Percentiles rank a stretch among this genome's conserved stretches.
phyloP scores from a whole-genome alignment of 176 grass and related monocot genomes.

The Urochloa ruziziensis region DNA sequence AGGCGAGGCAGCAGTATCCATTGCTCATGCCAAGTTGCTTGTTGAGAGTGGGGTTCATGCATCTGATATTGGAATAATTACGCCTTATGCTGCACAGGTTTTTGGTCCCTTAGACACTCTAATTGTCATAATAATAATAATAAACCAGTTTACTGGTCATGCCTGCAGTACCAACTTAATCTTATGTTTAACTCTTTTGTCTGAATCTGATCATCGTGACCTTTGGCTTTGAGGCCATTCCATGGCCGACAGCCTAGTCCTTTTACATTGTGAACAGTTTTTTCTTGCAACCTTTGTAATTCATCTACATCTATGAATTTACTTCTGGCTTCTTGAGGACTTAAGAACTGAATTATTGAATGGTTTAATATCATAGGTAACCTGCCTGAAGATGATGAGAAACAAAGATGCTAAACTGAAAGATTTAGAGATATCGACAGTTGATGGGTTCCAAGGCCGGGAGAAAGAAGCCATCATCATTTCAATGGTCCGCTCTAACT shows the following conservation, averaged over 20 bases:
- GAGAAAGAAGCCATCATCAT: constrained; percentile 98
- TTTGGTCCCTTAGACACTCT: constrained; percentile 18
- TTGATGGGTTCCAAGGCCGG: constrained; percentile 95
- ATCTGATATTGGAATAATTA: constrained; percentile 96
- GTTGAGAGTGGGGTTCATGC: constrained; percentile 80
- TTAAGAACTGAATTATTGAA: constrained; percentile 5
- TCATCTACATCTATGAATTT: background rate
- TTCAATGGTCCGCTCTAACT: constrained; percentile 94
- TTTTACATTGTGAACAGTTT: background rate
- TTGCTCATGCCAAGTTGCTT: constrained; percentile 86
- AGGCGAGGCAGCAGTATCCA: constrained; percentile 82
- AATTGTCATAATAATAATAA: constrained; percentile 2
- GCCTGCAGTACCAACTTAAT: background rate
- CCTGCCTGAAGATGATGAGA: constrained; percentile 80
- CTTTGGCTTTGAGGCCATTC: background rate
- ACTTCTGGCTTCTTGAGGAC: background rate
- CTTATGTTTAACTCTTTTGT: background rate
- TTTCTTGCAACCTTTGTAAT: background rate
- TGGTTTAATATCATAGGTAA: constrained; percentile 52
- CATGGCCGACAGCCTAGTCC: background rate
- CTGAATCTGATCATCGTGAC: background rate
- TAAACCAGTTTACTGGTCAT: background rate
- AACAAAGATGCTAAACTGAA: constrained; percentile 77
- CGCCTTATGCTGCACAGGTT: constrained; percentile 94
- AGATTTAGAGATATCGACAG: constrained; percentile 92